Conservation (phyloP, 164 flowering plant genomes). For the Taxillus chinensis region DNA sequence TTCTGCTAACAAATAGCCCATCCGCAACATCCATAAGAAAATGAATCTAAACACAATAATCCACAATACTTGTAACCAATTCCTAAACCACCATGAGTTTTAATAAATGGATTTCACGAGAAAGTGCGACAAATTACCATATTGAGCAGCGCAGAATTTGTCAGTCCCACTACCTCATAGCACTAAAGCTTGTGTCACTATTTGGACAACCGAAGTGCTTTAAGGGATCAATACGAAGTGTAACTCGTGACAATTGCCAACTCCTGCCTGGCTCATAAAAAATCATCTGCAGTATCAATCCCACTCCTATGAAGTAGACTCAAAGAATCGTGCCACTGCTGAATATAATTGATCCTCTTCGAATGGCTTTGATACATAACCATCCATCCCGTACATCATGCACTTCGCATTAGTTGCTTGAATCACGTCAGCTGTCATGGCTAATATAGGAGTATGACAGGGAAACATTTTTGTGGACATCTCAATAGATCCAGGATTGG, state of each 20-base stretch:
- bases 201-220: background rate
- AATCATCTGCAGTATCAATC: slow-evolving; percentile 4
- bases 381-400: slow-evolving; percentile 81
- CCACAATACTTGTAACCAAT: too few species aligned
- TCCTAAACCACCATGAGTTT: too few species aligned
- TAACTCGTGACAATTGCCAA: slow-evolving; percentile 3
- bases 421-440: slow-evolving; percentile 93
- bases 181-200: slow-evolving; percentile 5
- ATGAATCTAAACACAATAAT: background rate
- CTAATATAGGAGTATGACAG: slow-evolving; percentile 86
- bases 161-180: background rate
- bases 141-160: background rate
- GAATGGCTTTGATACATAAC: slow-evolving; percentile 82
- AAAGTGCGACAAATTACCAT: slow-evolving; percentile 12
- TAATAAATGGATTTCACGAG: too few species aligned
- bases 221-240: background rate
- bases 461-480: slow-evolving; percentile 19
- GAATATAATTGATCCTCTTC: slow-evolving; percentile 71
- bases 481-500: slow-evolving; percentile 33
- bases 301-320: slow-evolving; percentile 26
- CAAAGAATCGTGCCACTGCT: slow-evolving; percentile 61
- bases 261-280: slow-evolving; percentile 1
- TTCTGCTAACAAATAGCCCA: slow-evolving; percentile 11
- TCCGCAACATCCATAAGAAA: background rate
- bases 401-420: slow-evolving; percentile 70